Percentiles rank a stretch among this genome's conserved stretches.
Conservation (phyloP, 1,284 basidiomycete genomes). For the Malassezia yamatoensis region DNA sequence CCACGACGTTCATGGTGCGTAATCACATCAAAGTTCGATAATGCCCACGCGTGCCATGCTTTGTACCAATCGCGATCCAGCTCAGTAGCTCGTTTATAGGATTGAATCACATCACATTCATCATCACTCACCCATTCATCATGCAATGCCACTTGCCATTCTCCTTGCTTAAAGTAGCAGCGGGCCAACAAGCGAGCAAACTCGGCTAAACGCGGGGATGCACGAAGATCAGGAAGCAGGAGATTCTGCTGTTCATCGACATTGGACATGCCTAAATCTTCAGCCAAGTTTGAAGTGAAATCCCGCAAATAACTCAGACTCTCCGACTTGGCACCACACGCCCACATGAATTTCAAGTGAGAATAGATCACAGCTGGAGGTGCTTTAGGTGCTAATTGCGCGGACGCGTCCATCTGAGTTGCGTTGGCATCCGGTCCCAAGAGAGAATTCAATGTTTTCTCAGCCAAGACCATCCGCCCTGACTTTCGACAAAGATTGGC, state of each 20-base stretch:
- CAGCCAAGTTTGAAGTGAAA: slow-evolving; percentile 63
- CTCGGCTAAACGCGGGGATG: slow-evolving; percentile 53
- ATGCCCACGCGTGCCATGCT: slow-evolving; percentile 97
- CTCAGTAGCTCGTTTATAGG: slow-evolving; percentile 78
- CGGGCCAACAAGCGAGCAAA: slow-evolving; percentile 80
- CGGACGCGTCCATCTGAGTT: slow-evolving; percentile 20
- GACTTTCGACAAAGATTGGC: slow-evolving; percentile 77
- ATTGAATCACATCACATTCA: slow-evolving; percentile 51
- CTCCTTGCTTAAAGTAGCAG: slow-evolving; percentile 91
- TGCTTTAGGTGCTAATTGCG: slow-evolving; percentile 46
- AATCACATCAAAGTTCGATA: slow-evolving; percentile 92
- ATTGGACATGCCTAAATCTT: slow-evolving; percentile 60
- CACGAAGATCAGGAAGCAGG: slow-evolving; percentile 35
- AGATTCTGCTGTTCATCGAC: slow-evolving; percentile 36
- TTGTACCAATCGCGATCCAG: slow-evolving; percentile 94
- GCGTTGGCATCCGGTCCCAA: slow-evolving; percentile 38
- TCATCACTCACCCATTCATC: slow-evolving; percentile 59
- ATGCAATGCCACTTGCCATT: slow-evolving; percentile 76
- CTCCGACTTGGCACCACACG: slow-evolving; percentile 65
- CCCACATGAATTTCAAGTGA: slow-evolving; percentile 95
- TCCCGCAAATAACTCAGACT: slow-evolving; percentile 75
- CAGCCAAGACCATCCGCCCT: slow-evolving; percentile 75
- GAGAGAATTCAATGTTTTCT: slow-evolving; percentile 77
- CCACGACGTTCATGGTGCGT: slow-evolving; percentile 50
- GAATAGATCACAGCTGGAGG: slow-evolving; percentile 95